Conservation (phyloP, 176 grass and related monocot species). For the Phragmites australis region DNA sequence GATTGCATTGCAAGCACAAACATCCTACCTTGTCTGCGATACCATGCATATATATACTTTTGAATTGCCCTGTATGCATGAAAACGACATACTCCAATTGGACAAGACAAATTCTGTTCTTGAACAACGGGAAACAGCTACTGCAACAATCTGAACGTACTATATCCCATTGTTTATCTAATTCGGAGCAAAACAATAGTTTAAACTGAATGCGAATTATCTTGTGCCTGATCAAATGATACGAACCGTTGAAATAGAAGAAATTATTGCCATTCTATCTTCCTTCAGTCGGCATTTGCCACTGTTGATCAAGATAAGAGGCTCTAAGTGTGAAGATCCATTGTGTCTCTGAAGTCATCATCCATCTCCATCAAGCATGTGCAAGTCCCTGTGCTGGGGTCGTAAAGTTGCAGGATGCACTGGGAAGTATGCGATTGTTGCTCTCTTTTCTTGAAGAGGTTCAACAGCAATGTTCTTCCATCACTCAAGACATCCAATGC, state of each 20-base stretch:
- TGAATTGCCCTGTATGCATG: background rate
- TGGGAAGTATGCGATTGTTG: background rate
- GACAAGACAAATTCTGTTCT: background rate
- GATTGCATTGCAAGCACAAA: background rate
- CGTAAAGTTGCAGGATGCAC: background rate
- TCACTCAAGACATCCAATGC: background rate
- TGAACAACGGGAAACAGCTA: background rate
- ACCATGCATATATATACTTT: background rate
- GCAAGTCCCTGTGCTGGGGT: background rate
- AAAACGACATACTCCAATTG: background rate
- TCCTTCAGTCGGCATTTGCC: too few relatives aligned
- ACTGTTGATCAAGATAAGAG: background rate
- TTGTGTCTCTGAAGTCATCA: background rate
- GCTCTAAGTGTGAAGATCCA: background rate
- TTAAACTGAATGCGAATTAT: too few relatives aligned
- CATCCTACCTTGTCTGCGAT: background rate
- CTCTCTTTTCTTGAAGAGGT: background rate
- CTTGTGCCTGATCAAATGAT: too few relatives aligned
- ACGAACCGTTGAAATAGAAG: too few relatives aligned
- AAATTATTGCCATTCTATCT: too few relatives aligned
- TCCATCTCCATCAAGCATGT: background rate
- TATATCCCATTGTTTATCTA: background rate
- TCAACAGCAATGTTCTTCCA: slow-evolving; percentile 11
- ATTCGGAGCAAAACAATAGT: too few relatives aligned
- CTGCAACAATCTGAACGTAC: background rate